Evolutionary conservation across 805 yeast genomes (phyloP), one percentile per base, ranked within the genome.

Genomic region (Yamadazyma olivae): DNA sequence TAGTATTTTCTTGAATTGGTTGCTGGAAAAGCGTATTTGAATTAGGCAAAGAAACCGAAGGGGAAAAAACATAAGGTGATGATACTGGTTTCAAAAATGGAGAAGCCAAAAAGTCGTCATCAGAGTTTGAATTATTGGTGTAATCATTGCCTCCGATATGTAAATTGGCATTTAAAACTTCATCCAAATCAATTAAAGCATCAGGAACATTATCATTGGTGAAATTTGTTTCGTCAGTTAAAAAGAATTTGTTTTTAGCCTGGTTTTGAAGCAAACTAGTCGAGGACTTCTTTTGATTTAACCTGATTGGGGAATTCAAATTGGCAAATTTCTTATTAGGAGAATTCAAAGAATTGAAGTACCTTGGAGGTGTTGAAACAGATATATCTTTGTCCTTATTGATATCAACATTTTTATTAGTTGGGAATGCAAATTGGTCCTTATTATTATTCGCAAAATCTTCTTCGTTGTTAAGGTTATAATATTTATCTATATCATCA

Each of bases 141-240:
- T 16, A 19, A 17, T 23, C 15, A 10, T 35, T 21, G 27, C 35
- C 51, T 3, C 57, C 59, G 17, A 57, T 54, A 32, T 59, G 60
- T 29, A 57, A 40, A 34, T 54, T 54, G 4, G 64, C 61, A 36
- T 59, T 54, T 17, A 63, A 45, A 6, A 64, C 59, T 33, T 61
- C 67, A 40, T 65, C 70, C 30, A 65, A 51, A 38, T 65, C 71
- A 17, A 65, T 65, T 7, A 65, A 57, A 6, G 70, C 67, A 30
- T 64, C 65, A 3, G 70, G 70, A 2, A 62, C 49, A 34, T 58
- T 59, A 25, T 58, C 57, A 23, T 39, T 48, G 33, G 53, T 49
- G 19, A 53, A 17, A 6, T 39, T 46, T 3, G 60, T 53, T 40
- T 60, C 64, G 31, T 56, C 64, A 0, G 64, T 58, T 9, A 53